These are phyloP conservation scores for Hyaloscypha variabilis DNA, from an alignment of 495 filamentous ascomycete species.

Conservation along the genomic window DNA sequence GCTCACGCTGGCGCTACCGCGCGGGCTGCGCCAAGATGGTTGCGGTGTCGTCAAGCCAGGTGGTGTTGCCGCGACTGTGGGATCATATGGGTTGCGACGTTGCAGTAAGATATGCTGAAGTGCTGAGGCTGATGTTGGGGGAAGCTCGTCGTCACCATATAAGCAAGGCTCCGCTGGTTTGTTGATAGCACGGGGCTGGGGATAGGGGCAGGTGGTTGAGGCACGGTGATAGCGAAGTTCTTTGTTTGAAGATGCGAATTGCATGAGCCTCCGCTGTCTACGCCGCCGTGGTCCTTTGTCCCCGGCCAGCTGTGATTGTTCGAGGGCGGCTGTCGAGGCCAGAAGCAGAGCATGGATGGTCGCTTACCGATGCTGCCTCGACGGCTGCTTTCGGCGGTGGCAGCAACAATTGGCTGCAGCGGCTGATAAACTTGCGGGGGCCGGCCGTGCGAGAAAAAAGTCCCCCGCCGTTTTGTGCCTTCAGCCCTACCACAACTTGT, in stretches of 20 bases:
- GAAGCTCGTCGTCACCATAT: conserved; percentile 27
- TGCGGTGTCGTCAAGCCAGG: conserved; percentile 23
- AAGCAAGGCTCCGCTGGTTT: conserved; percentile 29
- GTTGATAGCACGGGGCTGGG: conserved; percentile 6
- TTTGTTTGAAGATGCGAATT: conserved; percentile 5
- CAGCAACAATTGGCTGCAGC: conserved; percentile 6
- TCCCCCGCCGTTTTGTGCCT: not conserved
- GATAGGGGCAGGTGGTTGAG: not conserved
- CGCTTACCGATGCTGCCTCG: conserved; percentile 5
- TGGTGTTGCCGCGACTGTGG: conserved; percentile 8
- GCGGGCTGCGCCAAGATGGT: conserved; percentile 31
- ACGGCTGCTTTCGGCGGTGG: conserved; percentile 2
- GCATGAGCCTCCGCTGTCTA: not conserved
- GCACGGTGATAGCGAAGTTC: not conserved
- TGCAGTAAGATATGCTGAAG: conserved; percentile 1
- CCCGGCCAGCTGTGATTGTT: not conserved
- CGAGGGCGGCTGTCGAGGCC: conserved; percentile 1
- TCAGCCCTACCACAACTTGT: conserved; percentile 21
- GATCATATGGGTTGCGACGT: conserved; percentile 19
- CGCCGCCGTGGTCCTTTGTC: not conserved
- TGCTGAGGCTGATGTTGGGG: not conserved
- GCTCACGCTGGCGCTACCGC: conserved; percentile 31
- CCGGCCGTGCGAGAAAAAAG: conserved; percentile 1
- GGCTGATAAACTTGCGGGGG: conserved; percentile 3
- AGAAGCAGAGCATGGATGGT: not conserved